Evolutionary conservation across 768 basidiomycete genomes (phyloP), one percentile per base, ranked within the genome.

Genomic region (Hypholoma fasciculare): DNA sequence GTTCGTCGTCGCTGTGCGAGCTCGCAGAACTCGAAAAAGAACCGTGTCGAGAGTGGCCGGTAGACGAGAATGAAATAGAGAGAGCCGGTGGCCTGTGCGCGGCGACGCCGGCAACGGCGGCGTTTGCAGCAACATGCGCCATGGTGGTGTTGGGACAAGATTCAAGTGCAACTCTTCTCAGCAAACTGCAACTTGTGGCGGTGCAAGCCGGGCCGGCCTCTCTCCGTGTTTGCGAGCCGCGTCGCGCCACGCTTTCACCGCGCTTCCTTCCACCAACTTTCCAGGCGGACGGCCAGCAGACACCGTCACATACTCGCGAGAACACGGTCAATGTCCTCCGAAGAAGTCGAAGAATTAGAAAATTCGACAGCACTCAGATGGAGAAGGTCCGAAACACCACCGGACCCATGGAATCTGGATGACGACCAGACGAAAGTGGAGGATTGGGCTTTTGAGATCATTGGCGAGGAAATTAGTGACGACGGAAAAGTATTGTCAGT

Each of bases 381-480:
- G 60, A 56, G 56, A 40, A 46, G 52, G 8, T 69, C 68, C 17
- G 40, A 30, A 26, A 58, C 67, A 27, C 68, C 68, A 4, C 38
- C 49, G 19, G 74, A 75, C 47, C 52, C 49, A 7, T 74, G 71
- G 52, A 60, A 59, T 8, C 65, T 70, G 20, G 69, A 64, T 2
- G 72, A 71, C 20, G 71, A 69, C 17, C 9, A 14, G 39, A 27
- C n/a, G 12, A 38, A 42, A 48, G 17, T 20, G 11, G 38, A 30
- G 4, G 71, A 69, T 8, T 78, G 76, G 76, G 13, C 53, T 8
- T 67, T 69, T 16, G 64, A 73, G 12, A 75, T 79, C 7, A 67
- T 78, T 23, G 76, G 76, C 1, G 78, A 80, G 44, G 77, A 78
- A 44, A 71, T 80, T 1, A 71, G 74, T 55, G 56, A 59, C 9